Evolutionary conservation across 2,329 filamentous ascomycete genomes (phyloP).

Genomic region (Byssoonygena ceratinophila): DNA sequence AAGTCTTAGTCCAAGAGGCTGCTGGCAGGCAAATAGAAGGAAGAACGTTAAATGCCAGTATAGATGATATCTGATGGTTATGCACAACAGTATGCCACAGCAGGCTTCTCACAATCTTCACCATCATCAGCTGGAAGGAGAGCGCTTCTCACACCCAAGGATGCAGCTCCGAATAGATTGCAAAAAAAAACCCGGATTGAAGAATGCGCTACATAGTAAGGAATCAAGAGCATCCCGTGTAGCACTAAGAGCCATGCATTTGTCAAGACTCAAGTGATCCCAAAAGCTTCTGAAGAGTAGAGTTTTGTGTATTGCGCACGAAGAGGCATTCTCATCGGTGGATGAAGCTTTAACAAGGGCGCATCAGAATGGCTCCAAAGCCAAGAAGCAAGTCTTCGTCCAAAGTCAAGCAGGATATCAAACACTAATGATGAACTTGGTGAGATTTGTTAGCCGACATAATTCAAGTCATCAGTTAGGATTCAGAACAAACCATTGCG

Average conservation of each 20-base stretch:
- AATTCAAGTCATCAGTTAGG: background rate
- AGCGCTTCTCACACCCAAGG: conserved; percentile 16
- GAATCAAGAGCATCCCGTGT: conserved; percentile 20
- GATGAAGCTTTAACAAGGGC: conserved; percentile 11
- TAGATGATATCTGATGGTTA: conserved; percentile 5
- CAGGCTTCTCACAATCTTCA: background rate
- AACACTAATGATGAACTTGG: conserved; percentile 16
- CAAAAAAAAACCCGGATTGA: conserved; percentile 21
- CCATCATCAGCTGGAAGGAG: conserved; percentile 10
- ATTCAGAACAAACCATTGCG: conserved; percentile 6
- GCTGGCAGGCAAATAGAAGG: conserved; percentile 15
- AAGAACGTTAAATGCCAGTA: conserved; percentile 5
- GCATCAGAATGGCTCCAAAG: conserved; percentile 12
- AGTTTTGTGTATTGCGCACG: background rate
- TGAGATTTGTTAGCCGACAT: background rate
- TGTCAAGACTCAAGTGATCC: conserved; percentile 17
- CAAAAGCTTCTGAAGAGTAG: conserved; percentile 13
- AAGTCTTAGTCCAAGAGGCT: conserved; percentile 17
- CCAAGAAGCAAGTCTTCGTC: conserved; percentile 15
- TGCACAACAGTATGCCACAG: conserved; percentile 14
- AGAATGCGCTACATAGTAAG: conserved; percentile 20
- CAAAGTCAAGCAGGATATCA: conserved; percentile 17
- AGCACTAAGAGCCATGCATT: conserved; percentile 19
- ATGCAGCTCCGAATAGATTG: conserved; percentile 19
- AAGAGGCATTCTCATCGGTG: conserved; percentile 11